Base-by-base conservation (phyloP, 2,329 filamentous ascomycete species). In the Aspergillus pseudoglaucus region DNA sequence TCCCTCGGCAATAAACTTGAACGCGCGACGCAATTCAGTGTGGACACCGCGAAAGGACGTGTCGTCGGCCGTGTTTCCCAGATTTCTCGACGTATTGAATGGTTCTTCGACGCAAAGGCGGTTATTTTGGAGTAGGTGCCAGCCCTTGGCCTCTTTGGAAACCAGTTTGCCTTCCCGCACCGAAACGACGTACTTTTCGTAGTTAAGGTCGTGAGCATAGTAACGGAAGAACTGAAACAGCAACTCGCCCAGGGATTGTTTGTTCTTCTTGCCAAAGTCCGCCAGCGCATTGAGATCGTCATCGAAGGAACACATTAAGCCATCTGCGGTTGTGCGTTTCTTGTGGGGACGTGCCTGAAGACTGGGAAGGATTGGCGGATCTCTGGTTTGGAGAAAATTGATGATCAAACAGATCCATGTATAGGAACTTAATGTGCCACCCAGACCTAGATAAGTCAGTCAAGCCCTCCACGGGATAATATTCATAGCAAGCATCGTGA, bases 391-490 rank as follows among this genome's bases (percentile, higher is more conserved):
- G 22, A 98, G 78, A 63, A 97, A 98, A 58, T 90, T 94, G 64
- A 98, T 86, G 57, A 97, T 95, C 77, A 98, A 82, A 69, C 93
- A 98, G 65, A 97, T 97, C 93, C 93, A 98, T 18, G 93, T 96
- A 65, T 98, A 98, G 15, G 93, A 98, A 69, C 91, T 97, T 51
- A 98, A 77, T 6, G 93, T 98, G 48, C 89, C 90, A 53, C 93
- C 90, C 64, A 90, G 89, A 49, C 87, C 93, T 94, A 64, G 30
- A 40, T 23, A 23, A 15, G 47, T 37, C 27, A 39, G 52, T 65
- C 47, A 65, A 55, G 44, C 44, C 37, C 25, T 35, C 38, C 27
- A 20, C 18, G 42, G n/a, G 20, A 33, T 6, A 7, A 18, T 12
- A 20, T 22, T 14, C 17, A 41, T 15, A 15, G 8, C 12, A 7